These are phyloP conservation scores for Suhomyces sp. DNA, from an alignment of 805 yeast genomes.

Conservation along the genomic window DNA sequence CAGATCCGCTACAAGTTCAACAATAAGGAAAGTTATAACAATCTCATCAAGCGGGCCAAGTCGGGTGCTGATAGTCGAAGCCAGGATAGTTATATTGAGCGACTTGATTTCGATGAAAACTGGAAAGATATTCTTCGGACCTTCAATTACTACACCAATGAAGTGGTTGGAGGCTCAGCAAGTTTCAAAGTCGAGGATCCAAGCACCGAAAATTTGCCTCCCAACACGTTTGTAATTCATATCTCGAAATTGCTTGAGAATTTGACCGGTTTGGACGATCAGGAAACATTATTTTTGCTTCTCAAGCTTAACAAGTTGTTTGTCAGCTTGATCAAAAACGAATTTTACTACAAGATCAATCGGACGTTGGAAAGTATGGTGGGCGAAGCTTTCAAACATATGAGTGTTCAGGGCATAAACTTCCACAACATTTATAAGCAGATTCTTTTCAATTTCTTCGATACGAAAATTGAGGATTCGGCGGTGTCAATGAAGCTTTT, in stretches of 20 bases:
- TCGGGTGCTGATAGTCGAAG: constrained; percentile 5
- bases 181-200: constrained; percentile 15
- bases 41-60: constrained; percentile 23
- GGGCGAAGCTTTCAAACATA: constrained; percentile 27
- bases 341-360: constrained; percentile 34
- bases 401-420: constrained; percentile 36
- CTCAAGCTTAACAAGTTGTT: constrained; percentile 31
- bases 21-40: constrained; percentile 26
- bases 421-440: constrained; percentile 19
- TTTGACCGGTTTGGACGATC: constrained; percentile 19
- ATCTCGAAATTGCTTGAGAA: constrained; percentile 16
- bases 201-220: constrained; percentile 11
- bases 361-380: constrained; percentile 36
- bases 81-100: constrained; percentile 16
- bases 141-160: constrained; percentile 28
- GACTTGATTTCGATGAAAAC: constrained; percentile 14
- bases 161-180: background rate
- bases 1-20: constrained; percentile 30
- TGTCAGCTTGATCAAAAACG: constrained; percentile 26
- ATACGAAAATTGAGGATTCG: constrained; percentile 5
- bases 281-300: constrained; percentile 32
- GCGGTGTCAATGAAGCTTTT: constrained; percentile 15
- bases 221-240: constrained; percentile 22
- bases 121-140: constrained; percentile 27
- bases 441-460: constrained; percentile 19